Conservation (phyloP, 345 rosid species). For the Brassica juncea region DNA sequence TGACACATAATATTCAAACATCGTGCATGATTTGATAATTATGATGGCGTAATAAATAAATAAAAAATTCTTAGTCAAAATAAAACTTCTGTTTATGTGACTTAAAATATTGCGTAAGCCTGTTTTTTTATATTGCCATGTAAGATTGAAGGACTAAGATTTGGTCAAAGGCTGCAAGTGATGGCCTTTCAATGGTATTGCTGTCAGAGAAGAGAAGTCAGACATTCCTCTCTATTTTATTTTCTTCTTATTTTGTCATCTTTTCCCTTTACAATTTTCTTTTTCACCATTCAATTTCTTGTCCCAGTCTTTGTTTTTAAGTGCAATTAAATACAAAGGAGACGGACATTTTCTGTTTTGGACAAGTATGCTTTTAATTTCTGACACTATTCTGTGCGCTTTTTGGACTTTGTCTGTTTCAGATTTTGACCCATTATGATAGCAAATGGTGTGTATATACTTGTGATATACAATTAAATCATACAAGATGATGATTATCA, state of each 20-base stretch:
- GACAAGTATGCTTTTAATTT: slow-evolving; percentile 29
- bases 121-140: background rate
- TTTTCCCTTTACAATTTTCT: slow-evolving; percentile 18
- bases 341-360: slow-evolving; percentile 27
- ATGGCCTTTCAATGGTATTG: slow-evolving; percentile 15
- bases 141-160: slow-evolving; percentile 21
- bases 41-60: background rate
- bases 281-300: background rate
- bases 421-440: slow-evolving; percentile 34
- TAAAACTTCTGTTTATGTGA: background rate
- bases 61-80: background rate
- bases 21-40: slow-evolving; percentile 16
- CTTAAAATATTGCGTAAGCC: background rate
- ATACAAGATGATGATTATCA: background rate
- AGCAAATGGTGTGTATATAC: slow-evolving; percentile 22
- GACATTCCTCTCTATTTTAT: slow-evolving; percentile 30
- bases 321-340: slow-evolving; percentile 1
- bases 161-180: slow-evolving; percentile 39
- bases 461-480: background rate
- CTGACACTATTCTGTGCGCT: slow-evolving; percentile 35
- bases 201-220: slow-evolving; percentile 22
- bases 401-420: slow-evolving; percentile 37
- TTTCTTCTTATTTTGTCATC: background rate
- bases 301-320: background rate
- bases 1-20: background rate